Evolutionary conservation across 2,329 filamentous ascomycete species (phyloP), one percentile per base, ranked within the genome.

Genomic region (Laburnicola sp.): DNA sequence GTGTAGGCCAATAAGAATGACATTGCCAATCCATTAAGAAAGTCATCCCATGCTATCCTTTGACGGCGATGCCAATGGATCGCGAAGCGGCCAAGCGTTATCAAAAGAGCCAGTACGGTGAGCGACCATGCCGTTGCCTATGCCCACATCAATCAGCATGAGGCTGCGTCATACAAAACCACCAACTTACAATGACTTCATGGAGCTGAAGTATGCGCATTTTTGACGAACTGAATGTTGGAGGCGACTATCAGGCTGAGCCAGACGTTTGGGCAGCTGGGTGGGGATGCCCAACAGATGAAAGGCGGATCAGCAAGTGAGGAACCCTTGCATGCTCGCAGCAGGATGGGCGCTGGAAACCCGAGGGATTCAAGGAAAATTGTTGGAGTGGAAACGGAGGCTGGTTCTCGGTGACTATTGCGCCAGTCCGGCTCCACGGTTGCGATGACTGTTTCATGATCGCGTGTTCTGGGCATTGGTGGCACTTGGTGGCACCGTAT

Each of bases 41-140:
- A 39, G 32, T 58, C 55, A 40, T 55, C 52, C 38, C 43, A 58
- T 26, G 28, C 22, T 16, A 58, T 30, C 6, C 40, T 41, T 6
- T 48, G 36, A 7, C 31, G 39, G 28, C 48, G 49, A 22, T 40
- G 49, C 52, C 52, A 58, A 21, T 51, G 55, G 6, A 58, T 50
- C 8, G 30, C 36, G 26, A 53, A 56, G n/a, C 55, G 52, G 26
- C 55, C 52, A 21, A 53, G 28, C 10, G 53, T 56, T 4, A 49
- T 26, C 8, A 57, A 21, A 16, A 47, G 6, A 26, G 41, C 35
- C 6, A 52, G 22, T n/a, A 26, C 36, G 35, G 54, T 55, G 34
- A 57, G 32, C 22, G 36, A 35, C 44, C 48, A 50, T 6, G 41
- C 48, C 3, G 39, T 38, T 22, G 48, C 51, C 51, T 57, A 35